Base-by-base conservation (phyloP, 345 rosid species). In the Gossypioides kirkii region DNA sequence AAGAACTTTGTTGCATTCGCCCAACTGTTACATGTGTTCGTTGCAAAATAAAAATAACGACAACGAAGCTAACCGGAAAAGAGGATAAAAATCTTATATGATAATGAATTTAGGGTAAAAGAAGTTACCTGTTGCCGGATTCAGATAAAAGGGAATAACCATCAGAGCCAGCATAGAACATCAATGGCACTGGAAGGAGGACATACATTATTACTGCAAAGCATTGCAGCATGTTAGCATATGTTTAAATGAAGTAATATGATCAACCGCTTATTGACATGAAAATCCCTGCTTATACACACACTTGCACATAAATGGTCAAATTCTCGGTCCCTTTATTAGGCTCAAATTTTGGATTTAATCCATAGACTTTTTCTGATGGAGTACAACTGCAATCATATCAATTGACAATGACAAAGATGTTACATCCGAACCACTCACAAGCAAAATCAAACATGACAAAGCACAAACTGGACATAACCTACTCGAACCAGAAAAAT, bases 101-200 rank as follows among this genome's bases (percentile, higher is more conserved):
- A 13, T 22, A 43, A 69, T n/a, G 14, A 16, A 45, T 25, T 75
- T 1, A 10, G 61, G 41, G 55, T 25, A 25, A 69, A 46, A 49
- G 11, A 49, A 11, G 18, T 10, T 1, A 90, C 98, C 90, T 70
- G 47, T 70, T 90, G 61, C 84, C 83, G 69, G 98, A 92, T 74
- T 87, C 98, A 70, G 81, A 68, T 41, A 78, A 80, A 4, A 92
- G 79, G 73, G 93, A 77, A 42, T 91, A 80, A 70, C 88, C 63
- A 61, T 88, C 86, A n/a, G 99, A 91, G 38, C 98, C 91, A 20
- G 82, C 86, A 11, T 92, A 91, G 87, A 95, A 92, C 79, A 95
- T 75, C 75, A 95, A 79, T 10, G 98, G 99, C 98, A 95, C 85
- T 0, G 99, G 99, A 79, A 95, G 94, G 47, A 91, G 83, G 83